Evolutionary conservation across 768 basidiomycete species (phyloP).

Genomic region (Cantharellus anzutake): DNA sequence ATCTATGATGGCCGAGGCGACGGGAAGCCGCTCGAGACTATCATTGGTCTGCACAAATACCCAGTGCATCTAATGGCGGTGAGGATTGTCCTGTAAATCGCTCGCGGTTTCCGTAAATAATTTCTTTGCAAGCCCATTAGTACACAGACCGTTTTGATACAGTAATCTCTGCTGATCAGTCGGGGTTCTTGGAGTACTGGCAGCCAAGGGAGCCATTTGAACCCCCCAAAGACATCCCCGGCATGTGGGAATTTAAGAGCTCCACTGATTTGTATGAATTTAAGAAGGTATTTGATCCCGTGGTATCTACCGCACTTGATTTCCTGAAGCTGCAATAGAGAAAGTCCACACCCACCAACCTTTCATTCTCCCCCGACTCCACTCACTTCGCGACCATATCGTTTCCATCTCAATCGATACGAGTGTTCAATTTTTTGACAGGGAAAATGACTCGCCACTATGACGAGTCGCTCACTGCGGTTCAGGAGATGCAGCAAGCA

Average conservation of each 20-base stretch:
- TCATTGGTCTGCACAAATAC: conserved; percentile 63
- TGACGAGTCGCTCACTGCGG: conserved; percentile 81
- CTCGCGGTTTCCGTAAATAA: neutral
- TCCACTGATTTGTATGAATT: conserved; percentile 93
- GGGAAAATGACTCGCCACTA: conserved; percentile 86
- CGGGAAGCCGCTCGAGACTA: conserved; percentile 52
- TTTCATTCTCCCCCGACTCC: conserved; percentile 78
- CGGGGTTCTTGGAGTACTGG: conserved; percentile 95
- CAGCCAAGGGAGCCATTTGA: conserved; percentile 77
- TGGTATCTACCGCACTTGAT: neutral
- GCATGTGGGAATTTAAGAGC: conserved; percentile 80
- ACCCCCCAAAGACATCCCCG: conserved; percentile 52
- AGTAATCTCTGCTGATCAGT: conserved; percentile 86
- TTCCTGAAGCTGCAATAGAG: conserved; percentile 28
- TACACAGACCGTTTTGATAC: conserved; percentile 82
- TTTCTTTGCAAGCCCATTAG: conserved; percentile 22
- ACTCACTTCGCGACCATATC: conserved; percentile 88
- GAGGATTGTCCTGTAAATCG: conserved; percentile 15
- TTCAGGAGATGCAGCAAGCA: conserved; percentile 98
- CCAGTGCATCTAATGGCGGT: conserved; percentile 88
- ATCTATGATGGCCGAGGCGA: conserved; percentile 88
- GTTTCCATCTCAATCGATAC: conserved; percentile 81
- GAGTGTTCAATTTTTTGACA: conserved; percentile 77
- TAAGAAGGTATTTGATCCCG: conserved; percentile 52
- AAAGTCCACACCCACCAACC: conserved; percentile 78